Conservation (phyloP, 179 eudicot species). For the Silene vulgaris region DNA sequence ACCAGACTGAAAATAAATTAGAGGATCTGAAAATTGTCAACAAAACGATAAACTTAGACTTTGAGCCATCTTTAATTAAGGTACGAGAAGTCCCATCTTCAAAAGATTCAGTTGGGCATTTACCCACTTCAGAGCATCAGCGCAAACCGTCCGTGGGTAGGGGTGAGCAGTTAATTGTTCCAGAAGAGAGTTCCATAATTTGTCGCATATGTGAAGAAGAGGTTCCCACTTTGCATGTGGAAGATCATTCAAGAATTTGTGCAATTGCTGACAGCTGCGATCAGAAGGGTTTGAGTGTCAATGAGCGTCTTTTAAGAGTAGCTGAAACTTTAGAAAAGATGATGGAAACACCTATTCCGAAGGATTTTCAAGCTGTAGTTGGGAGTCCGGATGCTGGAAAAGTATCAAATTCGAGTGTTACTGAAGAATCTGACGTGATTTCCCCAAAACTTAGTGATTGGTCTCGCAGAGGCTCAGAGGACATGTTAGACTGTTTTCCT, state of each 20-base stretch:
- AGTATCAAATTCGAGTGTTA: constrained; percentile 76
- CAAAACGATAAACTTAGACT: constrained; percentile 33
- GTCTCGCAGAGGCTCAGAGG: constrained; percentile 97
- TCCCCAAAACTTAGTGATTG: constrained; percentile 96
- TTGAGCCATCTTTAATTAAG: constrained; percentile 38
- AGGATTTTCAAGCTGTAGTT: constrained; percentile 63
- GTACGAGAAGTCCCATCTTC: constrained; percentile 44
- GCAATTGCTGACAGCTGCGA: constrained; percentile 97
- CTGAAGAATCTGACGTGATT: constrained; percentile 77
- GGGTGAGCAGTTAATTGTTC: constrained; percentile 66
- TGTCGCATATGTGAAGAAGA: constrained; percentile 99
- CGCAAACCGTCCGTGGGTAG: constrained; percentile 83
- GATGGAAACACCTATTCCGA: constrained; percentile 60
- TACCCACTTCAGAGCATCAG: constrained; percentile 63
- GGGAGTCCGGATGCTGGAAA: constrained; percentile 93
- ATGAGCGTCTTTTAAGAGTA: constrained; percentile 82
- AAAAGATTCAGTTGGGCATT: constrained; percentile 51
- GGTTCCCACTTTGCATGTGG: constrained; percentile 91
- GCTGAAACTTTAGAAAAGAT: constrained; percentile 89
- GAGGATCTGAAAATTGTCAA: constrained; percentile 37
- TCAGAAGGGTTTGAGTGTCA: constrained; percentile 86
- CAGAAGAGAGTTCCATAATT: constrained; percentile 83
- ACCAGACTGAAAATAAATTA: constrained; percentile 35
- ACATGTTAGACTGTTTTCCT: constrained; percentile 86
- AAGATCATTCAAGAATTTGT: constrained; percentile 94